phyloP scores from a whole-genome alignment of 2,329 filamentous ascomycete species.

The Biscogniauxia marginata region DNA sequence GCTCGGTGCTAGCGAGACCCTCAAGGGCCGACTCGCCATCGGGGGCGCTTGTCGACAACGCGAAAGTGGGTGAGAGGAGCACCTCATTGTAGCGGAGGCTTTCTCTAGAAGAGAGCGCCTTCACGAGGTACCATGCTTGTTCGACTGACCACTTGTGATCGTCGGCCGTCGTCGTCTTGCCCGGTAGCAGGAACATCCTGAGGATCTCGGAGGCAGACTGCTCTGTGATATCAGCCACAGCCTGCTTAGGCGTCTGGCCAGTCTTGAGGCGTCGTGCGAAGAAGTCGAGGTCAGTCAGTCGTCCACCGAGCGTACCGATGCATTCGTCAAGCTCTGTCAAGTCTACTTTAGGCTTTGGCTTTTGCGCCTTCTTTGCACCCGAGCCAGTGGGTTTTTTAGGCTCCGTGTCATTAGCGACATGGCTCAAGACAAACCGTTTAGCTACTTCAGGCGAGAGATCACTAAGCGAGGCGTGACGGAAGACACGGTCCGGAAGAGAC shows the following conservation, averaged over 20 bases:
- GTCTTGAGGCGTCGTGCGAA: constrained; percentile 85
- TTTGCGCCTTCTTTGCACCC: constrained; percentile 26
- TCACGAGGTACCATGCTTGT: constrained; percentile 90
- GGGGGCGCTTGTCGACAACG: constrained; percentile 51
- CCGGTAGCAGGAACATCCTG: constrained; percentile 80
- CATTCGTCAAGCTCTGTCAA: constrained; percentile 75
- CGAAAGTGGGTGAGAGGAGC: constrained; percentile 73
- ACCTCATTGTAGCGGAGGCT: constrained; percentile 82
- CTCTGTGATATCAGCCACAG: constrained; percentile 83
- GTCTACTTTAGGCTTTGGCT: constrained; percentile 37
- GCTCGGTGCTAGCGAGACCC: constrained; percentile 78
- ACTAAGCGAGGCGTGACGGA: constrained; percentile 80
- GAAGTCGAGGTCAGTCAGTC: constrained; percentile 93
- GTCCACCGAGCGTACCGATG: constrained; percentile 80
- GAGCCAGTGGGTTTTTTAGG: constrained; percentile 31
- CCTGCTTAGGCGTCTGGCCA: constrained; percentile 77
- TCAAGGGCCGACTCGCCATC: constrained; percentile 75
- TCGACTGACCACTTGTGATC: constrained; percentile 70
- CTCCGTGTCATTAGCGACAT: constrained; percentile 58
- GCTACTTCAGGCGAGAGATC: constrained; percentile 85
- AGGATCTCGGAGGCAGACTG: constrained; percentile 87
- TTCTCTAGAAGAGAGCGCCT: constrained; percentile 67
- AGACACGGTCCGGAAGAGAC: constrained; percentile 85
- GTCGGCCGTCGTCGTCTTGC: constrained; percentile 44
- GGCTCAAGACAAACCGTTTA: constrained; percentile 84